Percentiles rank a stretch among this genome's conserved stretches.
Evolutionary conservation across 2,329 filamentous ascomycete species (phyloP).

Genomic region (Emericellopsis cladophorae): DNA sequence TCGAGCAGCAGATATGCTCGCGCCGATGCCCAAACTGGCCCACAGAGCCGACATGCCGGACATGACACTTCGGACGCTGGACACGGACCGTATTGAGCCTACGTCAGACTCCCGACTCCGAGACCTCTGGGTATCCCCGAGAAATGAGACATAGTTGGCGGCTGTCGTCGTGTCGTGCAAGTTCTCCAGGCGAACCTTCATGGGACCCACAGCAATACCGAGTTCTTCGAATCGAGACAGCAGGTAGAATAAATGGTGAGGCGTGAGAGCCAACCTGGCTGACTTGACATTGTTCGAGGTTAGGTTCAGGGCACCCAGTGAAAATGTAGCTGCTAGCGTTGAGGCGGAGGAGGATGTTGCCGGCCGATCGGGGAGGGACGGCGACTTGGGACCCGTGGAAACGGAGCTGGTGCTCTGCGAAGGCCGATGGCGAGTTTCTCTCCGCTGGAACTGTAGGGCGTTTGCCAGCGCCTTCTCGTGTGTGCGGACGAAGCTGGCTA

Average conservation of each 20-base stretch:
- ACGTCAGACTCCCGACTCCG: conserved; percentile 71
- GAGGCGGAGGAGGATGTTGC: conserved; percentile 57
- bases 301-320: conserved; percentile 74
- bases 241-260: conserved; percentile 94
- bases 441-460: conserved; percentile 68
- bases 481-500: conserved; percentile 90
- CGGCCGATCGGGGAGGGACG: conserved; percentile 47
- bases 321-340: conserved; percentile 72
- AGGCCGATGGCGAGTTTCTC: conserved; percentile 59
- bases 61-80: conserved; percentile 94
- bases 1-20: conserved; percentile 67
- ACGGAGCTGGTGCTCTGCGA: conserved; percentile 49
- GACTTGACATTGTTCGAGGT: conserved; percentile 78
- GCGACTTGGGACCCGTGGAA: conserved; percentile 38
- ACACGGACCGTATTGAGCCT: conserved; percentile 88
- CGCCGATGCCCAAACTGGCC: conserved; percentile 75
- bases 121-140: conserved; percentile 65
- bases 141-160: conserved; percentile 90
- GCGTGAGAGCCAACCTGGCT: conserved; percentile 81
- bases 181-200: conserved; percentile 93
- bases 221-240: conserved; percentile 92
- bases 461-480: conserved; percentile 97
- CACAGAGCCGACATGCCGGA: conserved; percentile 90
- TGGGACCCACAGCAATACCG: conserved; percentile 79
- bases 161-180: conserved; percentile 78